Evolutionary conservation across 2,329 filamentous ascomycete genomes (phyloP), one percentile per base, ranked within the genome.

Genomic region (Ophiostoma sp.): DNA sequence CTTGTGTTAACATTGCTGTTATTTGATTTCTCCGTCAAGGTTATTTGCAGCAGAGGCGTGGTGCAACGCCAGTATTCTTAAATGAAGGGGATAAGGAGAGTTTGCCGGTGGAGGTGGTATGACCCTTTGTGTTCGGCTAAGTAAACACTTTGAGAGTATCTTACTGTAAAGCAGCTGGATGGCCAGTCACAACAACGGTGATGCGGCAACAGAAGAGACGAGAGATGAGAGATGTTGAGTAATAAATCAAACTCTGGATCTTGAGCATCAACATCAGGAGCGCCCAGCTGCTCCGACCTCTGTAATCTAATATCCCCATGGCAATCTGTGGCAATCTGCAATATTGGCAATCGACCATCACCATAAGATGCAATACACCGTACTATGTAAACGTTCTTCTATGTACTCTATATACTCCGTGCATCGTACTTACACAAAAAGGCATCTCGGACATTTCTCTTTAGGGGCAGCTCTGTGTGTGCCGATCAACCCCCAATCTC

Each of bases 11-110:
- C 27, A 3, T 31, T 31, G 39, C 39, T 41, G 39, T 41, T 11
- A 48, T n/a, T 48, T 48, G 52, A 57, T 57, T 57, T 57, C 52
- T 57, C 52, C 52, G 52, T 57, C 27, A 27, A 57, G 52, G 52
- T 57, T 57, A 57, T 57, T 57, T 57, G 52, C n/a, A 48, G 36
- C 36, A 48, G 13, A 20, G 52, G 8, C 4, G 52, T 57, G n/a
- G 52, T 52, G 48, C n/a, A 57, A 27, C 52, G n/a, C 44, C 17
- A 7, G 44, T 20, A 48, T n/a, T 17, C 41, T 44, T 41, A 15
- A 57, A 57, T 57, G 52, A 57, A 57, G n/a, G n/a, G 48, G 48
- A 15, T 8, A n/a, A 20, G 17, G n/a, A 57, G 10, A 13, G 23
- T 23, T 27, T 57, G 52, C 52, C 44, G 44, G 44, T 3, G 39